phyloP scores from a whole-genome alignment of 495 filamentous ascomycete species.

The Cercophora sp. region DNA sequence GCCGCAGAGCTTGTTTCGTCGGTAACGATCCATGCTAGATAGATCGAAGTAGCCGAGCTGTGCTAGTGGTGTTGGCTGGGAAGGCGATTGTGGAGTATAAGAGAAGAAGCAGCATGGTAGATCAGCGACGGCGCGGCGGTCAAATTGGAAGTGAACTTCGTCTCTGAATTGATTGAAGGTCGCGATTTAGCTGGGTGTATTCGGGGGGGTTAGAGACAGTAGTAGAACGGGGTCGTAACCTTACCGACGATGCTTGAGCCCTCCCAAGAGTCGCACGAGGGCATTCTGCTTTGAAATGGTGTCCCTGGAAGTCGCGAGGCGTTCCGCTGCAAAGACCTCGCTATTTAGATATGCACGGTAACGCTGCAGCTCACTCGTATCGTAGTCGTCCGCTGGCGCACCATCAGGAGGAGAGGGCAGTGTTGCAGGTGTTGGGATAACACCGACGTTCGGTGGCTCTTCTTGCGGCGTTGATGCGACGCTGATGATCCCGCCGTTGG shows the following conservation, averaged over 20 bases:
- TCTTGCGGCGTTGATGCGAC: neutral
- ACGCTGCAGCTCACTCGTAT: neutral
- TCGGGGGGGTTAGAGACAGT: slow-evolving; percentile 2
- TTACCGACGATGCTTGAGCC: slow-evolving; percentile 2
- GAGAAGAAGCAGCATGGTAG: slow-evolving; percentile 4
- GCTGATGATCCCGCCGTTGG: slow-evolving; percentile 3
- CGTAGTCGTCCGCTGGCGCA: neutral
- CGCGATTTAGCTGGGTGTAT: neutral
- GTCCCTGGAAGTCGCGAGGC: neutral
- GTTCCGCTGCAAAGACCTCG: neutral
- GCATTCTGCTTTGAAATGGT: slow-evolving; percentile 2
- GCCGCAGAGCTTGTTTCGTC: slow-evolving; percentile 1
- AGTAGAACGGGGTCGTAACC: neutral
- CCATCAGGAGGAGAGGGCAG: slow-evolving; percentile 1
- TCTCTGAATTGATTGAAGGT: neutral
- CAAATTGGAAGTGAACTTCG: slow-evolving; percentile 1
- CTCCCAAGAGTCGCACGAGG: neutral
- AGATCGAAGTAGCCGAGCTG: slow-evolving; percentile 7
- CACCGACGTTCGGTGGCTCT: neutral
- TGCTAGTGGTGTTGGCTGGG: neutral
- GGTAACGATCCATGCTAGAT: neutral
- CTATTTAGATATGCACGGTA: slow-evolving; percentile 1
- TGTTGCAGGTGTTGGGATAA: neutral
- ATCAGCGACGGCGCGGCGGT: neutral
- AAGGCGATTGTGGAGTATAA: neutral